Evolutionary conservation across 371 early-diverging fungal genomes (phyloP).

Genomic region (Nematocida ausubeli): DNA sequence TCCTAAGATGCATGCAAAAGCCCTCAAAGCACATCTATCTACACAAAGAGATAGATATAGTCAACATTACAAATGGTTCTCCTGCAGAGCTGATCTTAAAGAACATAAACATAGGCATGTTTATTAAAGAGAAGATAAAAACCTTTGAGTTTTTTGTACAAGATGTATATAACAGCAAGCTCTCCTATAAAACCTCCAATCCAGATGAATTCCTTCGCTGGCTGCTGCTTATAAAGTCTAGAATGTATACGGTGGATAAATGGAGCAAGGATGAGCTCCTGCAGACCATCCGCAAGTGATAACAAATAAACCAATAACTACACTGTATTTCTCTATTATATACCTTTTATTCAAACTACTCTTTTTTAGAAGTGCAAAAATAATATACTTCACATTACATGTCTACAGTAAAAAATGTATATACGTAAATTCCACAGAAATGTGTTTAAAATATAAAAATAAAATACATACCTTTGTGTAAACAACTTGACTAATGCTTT

Average conservation of each 20-base stretch:
- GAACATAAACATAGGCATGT: slow-evolving; percentile 38
- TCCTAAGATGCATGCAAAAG: slow-evolving; percentile 13
- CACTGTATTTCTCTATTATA: no score
- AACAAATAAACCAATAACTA: neutral
- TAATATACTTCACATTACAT: no score
- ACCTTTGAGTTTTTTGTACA: neutral
- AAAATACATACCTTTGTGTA: no score
- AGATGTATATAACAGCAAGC: slow-evolving; percentile 7
- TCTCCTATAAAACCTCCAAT: slow-evolving; percentile 2
- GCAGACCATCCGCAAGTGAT: slow-evolving; percentile 18
- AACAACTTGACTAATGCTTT: no score
- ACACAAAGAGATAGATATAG: slow-evolving; percentile 40
- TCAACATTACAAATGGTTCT: slow-evolving; percentile 10
- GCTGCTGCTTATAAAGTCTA: slow-evolving; percentile 25
- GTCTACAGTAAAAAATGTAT: no score
- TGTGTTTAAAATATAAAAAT: no score
- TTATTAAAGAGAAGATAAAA: slow-evolving; percentile 21
- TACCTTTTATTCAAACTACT: no score
- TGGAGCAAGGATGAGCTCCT: slow-evolving; percentile 42
- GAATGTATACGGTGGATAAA: slow-evolving; percentile 46
- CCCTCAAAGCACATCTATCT: slow-evolving; percentile 8
- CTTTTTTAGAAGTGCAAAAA: no score
- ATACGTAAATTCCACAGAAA: no score
- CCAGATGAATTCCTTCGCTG: slow-evolving; percentile 45
- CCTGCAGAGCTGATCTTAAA: slow-evolving; percentile 17